phyloP scores from a whole-genome alignment of 2,329 filamentous ascomycete species.

The Arthrobotrys conoides region DNA sequence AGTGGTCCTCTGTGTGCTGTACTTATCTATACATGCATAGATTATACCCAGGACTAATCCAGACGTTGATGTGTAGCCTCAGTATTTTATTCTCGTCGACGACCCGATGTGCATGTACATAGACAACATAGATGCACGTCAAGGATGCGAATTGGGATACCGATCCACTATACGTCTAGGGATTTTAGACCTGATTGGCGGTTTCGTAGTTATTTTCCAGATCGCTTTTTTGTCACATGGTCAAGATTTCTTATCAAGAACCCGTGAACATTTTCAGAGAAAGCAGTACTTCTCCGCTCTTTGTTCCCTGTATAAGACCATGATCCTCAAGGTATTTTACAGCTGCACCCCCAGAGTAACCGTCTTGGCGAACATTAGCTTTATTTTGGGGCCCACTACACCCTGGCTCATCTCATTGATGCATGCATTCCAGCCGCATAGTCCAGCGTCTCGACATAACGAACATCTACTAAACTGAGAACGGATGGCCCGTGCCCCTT shows the following conservation, averaged over 20 bases:
- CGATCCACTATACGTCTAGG: constrained; percentile 24
- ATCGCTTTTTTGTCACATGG: constrained; percentile 42
- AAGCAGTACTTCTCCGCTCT: constrained; percentile 23
- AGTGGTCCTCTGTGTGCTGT: not conserved
- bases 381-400: constrained; percentile 21
- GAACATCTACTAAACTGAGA: not conserved
- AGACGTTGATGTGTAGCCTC: not conserved
- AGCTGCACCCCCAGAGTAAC: constrained; percentile 40
- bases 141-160: constrained; percentile 19
- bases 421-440: constrained; percentile 23
- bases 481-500: constrained; percentile 38
- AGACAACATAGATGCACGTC: constrained; percentile 14
- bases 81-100: constrained; percentile 4
- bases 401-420: constrained; percentile 36
- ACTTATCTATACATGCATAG: not conserved
- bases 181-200: constrained; percentile 42
- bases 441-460: constrained; percentile 17
- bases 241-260: constrained; percentile 41
- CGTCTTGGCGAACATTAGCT: constrained; percentile 53
- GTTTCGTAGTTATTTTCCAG: constrained; percentile 6
- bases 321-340: constrained; percentile 28
- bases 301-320: constrained; percentile 1
- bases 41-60: not conserved
- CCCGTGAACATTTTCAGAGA: constrained; percentile 13
- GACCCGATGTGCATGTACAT: constrained; percentile 7